Conservation (phyloP, 83 land plant genomes). For the Picea abies region DNA sequence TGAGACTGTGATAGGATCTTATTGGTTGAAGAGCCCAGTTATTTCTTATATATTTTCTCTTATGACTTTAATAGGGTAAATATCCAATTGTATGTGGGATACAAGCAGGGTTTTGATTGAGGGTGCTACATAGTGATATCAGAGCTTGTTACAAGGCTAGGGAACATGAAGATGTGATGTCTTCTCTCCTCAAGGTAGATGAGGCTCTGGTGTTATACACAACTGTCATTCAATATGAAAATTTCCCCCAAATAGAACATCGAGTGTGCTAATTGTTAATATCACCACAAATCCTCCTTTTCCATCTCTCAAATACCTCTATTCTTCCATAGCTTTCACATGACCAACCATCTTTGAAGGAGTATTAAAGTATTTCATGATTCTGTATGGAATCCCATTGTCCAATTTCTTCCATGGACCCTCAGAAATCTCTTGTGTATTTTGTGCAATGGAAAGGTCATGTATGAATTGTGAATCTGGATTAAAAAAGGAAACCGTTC, state of each 20-base stretch:
- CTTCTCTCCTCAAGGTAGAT: conserved; percentile 44
- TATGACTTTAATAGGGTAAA: no score
- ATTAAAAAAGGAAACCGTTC: conserved; percentile 38
- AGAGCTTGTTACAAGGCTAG: no score
- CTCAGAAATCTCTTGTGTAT: conserved; percentile 38
- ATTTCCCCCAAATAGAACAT: conserved; percentile 70
- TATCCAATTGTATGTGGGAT: no score
- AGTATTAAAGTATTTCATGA: conserved; percentile 53
- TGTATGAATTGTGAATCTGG: conserved; percentile 29
- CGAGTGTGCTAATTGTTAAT: conserved; percentile 57
- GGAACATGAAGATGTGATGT: conserved; percentile 18
- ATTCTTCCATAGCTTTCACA: conserved; percentile 72
- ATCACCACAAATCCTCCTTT: conserved; percentile 59
- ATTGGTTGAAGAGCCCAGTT: no score
- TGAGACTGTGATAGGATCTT: no score
- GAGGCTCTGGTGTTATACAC: conserved; percentile 53
- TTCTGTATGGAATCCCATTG: conserved; percentile 26
- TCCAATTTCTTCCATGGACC: conserved; percentile 51
- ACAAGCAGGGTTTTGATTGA: no score
- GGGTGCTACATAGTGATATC: no score
- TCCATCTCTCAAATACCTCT: conserved; percentile 64
- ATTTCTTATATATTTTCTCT: no score
- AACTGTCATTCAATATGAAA: conserved; percentile 56
- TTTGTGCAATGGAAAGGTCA: conserved; percentile 28
- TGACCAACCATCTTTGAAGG: conserved; percentile 58